Evolutionary conservation across 2,329 filamentous ascomycete species (phyloP).

Genomic region (Sarocladium kiliense): DNA sequence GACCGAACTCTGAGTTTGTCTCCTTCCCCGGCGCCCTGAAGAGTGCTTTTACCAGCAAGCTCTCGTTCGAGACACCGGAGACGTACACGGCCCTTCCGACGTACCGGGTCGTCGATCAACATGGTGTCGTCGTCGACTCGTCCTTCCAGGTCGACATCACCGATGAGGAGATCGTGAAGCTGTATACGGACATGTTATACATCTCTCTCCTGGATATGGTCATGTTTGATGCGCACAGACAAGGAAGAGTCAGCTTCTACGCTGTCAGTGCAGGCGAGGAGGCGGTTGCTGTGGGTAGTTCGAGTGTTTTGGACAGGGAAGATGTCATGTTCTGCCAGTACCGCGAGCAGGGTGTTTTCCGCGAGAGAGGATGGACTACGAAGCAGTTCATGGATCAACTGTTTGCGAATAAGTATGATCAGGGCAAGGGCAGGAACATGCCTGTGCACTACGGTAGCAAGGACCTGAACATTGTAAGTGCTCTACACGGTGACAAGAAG

Average conservation of each 20-base stretch:
- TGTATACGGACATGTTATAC: slow-evolving; percentile 62
- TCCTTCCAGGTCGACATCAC: slow-evolving; percentile 63
- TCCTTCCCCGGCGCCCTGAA: slow-evolving; percentile 95
- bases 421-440: slow-evolving; percentile 86
- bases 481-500: not conserved
- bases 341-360: slow-evolving; percentile 85
- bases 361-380: slow-evolving; percentile 80
- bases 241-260: slow-evolving; percentile 93
- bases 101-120: slow-evolving; percentile 85
- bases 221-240: slow-evolving; percentile 96
- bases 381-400: slow-evolving; percentile 93
- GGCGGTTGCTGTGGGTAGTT: slow-evolving; percentile 85
- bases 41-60: slow-evolving; percentile 79
- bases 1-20: slow-evolving; percentile 49
- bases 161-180: slow-evolving; percentile 54
- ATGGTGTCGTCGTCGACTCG: slow-evolving; percentile 77
- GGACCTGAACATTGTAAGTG: slow-evolving; percentile 72
- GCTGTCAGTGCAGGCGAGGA: slow-evolving; percentile 96
- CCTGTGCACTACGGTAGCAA: slow-evolving; percentile 90
- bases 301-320: slow-evolving; percentile 73
- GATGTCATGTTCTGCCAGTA: slow-evolving; percentile 96
- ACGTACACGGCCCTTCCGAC: slow-evolving; percentile 76
- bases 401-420: slow-evolving; percentile 80
- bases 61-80: slow-evolving; percentile 72
- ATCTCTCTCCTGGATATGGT: slow-evolving; percentile 88